A percentile compares a stretch with the other conserved stretches of the same genome.
phyloP scores from a whole-genome alignment of 257 asterid genomes.

The Przewalskia tangutica region DNA sequence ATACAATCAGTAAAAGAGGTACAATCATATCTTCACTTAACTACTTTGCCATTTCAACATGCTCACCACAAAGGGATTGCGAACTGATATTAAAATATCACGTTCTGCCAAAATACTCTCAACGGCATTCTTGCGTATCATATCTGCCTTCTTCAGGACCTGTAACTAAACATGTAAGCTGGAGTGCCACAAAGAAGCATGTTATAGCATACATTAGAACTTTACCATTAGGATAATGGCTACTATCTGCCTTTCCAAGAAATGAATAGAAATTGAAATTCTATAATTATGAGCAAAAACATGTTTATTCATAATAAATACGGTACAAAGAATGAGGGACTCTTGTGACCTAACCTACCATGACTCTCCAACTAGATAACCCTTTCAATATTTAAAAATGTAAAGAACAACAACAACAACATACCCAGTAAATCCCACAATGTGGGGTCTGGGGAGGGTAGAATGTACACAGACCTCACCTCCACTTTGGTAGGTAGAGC shows the following conservation, averaged over 20 bases:
- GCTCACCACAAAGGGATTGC: slow-evolving; percentile 99
- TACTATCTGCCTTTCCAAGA: not conserved
- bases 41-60: slow-evolving; percentile 17
- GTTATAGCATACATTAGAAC: not conserved
- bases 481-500: too few relatives aligned
- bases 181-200: not conserved
- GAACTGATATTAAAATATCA: slow-evolving; percentile 90
- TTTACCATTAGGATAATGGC: not conserved
- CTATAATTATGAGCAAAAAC: not conserved
- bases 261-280: not conserved
- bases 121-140: slow-evolving; percentile 97
- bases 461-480: too few relatives aligned
- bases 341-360: not conserved
- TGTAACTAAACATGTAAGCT: slow-evolving; percentile 20
- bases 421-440: too few relatives aligned
- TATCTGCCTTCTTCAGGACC: slow-evolving; percentile 98
- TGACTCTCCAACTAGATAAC: not conserved
- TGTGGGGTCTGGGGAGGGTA: too few relatives aligned
- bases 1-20: slow-evolving; percentile 18
- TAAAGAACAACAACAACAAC: not conserved
- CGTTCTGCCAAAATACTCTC: slow-evolving; percentile 99
- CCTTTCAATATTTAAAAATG: not conserved
- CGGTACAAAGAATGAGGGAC: not conserved
- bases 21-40: slow-evolving; percentile 14
- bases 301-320: not conserved